Conservation (phyloP, 1,284 basidiomycete species). For the Irpex sp. region DNA sequence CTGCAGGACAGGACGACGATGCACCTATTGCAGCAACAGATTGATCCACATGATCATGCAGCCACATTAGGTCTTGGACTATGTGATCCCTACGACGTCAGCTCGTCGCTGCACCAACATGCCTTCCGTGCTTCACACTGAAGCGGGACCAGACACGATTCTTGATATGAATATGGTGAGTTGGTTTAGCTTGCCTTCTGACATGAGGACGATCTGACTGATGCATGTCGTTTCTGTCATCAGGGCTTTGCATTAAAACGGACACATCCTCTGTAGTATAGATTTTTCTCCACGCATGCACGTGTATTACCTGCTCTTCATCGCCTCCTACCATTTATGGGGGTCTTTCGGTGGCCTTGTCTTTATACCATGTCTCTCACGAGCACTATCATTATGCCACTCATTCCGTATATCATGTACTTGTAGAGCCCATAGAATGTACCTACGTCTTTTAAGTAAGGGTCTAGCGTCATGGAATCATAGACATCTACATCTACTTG, state of each 20-base stretch:
- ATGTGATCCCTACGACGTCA: slow-evolving; percentile 8
- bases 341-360: background rate
- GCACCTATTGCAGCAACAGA: background rate
- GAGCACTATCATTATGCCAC: background rate
- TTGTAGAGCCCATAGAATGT: background rate
- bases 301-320: background rate
- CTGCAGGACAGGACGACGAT: slow-evolving; percentile 1
- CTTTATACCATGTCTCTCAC: background rate
- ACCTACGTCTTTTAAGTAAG: too few species aligned
- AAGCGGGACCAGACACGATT: background rate
- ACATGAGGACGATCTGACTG: background rate
- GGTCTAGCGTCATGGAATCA: background rate
- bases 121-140: background rate
- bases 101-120: background rate
- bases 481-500: background rate
- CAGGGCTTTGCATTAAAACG: background rate
- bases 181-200: background rate
- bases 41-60: background rate
- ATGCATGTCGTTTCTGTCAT: background rate
- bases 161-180: background rate
- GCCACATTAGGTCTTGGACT: background rate
- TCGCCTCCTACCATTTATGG: background rate
- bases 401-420: background rate
- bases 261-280: too few species aligned
- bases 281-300: background rate